phyloP scores from a whole-genome alignment of 2,329 filamentous ascomycete species.

The Didymella segeticola region DNA sequence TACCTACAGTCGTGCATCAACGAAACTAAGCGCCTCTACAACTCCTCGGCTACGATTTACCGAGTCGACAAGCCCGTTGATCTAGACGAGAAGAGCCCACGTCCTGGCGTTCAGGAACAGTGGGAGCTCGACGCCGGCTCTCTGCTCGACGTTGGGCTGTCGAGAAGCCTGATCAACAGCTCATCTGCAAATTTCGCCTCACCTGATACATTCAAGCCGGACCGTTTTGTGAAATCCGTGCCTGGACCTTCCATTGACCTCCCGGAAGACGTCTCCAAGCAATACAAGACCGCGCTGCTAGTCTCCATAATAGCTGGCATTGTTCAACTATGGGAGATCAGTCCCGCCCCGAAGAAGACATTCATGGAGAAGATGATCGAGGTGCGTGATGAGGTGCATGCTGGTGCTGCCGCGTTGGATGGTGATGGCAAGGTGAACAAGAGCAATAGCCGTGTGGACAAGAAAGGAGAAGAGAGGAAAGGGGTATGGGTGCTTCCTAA shows the following conservation, averaged over 20 bases:
- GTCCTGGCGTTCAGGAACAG: slow-evolving; percentile 28
- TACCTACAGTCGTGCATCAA: slow-evolving; percentile 40
- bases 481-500: slow-evolving; percentile 60
- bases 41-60: slow-evolving; percentile 29
- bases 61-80: slow-evolving; percentile 28
- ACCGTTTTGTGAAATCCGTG: slow-evolving; percentile 33
- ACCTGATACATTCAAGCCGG: slow-evolving; percentile 33
- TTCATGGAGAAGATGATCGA: slow-evolving; percentile 43
- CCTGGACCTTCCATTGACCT: slow-evolving; percentile 26
- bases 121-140: slow-evolving; percentile 37
- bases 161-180: slow-evolving; percentile 39
- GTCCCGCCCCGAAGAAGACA: slow-evolving; percentile 41
- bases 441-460: slow-evolving; percentile 7
- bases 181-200: slow-evolving; percentile 31
- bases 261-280: slow-evolving; percentile 20
- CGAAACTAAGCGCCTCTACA: slow-evolving; percentile 42
- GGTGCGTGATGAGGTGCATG: slow-evolving; percentile 39
- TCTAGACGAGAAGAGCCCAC: slow-evolving; percentile 29
- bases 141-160: slow-evolving; percentile 42
- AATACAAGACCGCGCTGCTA: slow-evolving; percentile 34
- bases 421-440: slow-evolving; percentile 7
- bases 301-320: slow-evolving; percentile 42
- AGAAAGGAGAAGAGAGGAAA: slow-evolving; percentile 22
- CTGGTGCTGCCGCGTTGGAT: slow-evolving; percentile 32
- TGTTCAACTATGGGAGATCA: slow-evolving; percentile 46